Conservation (phyloP, 768 basidiomycete genomes). For the Collybiopsis luxurians region DNA sequence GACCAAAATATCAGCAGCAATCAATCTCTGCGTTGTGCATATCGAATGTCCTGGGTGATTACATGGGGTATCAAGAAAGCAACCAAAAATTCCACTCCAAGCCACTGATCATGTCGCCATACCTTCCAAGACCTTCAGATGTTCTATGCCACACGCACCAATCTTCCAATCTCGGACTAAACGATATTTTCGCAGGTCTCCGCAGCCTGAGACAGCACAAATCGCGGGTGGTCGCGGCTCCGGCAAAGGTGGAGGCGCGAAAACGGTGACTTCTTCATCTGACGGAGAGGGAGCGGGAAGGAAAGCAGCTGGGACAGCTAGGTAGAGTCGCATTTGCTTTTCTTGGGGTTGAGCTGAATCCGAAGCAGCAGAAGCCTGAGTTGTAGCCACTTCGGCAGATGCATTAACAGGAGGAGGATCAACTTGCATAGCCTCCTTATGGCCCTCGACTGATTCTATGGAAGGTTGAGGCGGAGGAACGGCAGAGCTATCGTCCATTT, state of each 20-base stretch:
- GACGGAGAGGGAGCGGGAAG: background rate
- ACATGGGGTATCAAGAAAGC: too few species aligned
- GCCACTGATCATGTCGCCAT: too few species aligned
- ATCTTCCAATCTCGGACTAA: constrained; percentile 7
- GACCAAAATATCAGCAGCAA: too few species aligned
- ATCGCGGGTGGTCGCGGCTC: background rate
- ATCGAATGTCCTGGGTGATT: too few species aligned
- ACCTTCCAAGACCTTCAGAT: constrained; percentile 6
- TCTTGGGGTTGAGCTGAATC: background rate
- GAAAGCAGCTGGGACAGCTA: constrained; percentile 1
- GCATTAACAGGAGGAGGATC: too few species aligned
- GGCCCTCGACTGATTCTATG: background rate
- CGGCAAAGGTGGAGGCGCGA: background rate
- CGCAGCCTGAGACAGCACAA: constrained; percentile 6
- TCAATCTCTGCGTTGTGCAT: too few species aligned
- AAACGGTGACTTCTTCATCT: background rate
- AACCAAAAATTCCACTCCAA: background rate
- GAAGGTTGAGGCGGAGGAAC: background rate
- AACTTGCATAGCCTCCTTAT: background rate
- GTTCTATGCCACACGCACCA: constrained; percentile 8
- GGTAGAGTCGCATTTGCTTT: constrained; percentile 1
- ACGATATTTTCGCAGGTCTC: background rate
- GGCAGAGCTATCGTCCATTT: background rate
- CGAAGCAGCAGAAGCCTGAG: background rate
- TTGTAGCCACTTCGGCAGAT: background rate